Conservation (phyloP, 139 green algal genomes). For the Mesostigma viride region DNA sequence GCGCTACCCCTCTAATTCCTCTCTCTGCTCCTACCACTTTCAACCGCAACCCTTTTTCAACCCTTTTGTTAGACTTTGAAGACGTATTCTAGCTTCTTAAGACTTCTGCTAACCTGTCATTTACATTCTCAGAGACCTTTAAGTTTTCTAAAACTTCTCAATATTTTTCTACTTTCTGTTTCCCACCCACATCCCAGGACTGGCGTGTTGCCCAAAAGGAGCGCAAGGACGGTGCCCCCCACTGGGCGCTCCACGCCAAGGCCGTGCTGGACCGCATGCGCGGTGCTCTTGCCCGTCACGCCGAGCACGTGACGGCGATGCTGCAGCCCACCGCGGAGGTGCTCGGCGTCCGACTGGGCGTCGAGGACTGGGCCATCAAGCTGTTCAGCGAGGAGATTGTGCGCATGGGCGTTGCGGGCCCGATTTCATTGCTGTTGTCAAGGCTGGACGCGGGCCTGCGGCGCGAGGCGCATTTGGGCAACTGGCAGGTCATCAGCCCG, state of each 20-base stretch:
- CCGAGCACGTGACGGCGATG: neutral
- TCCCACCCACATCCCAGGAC: too few species aligned
- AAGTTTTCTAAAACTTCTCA: too few species aligned
- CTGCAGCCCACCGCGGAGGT: neutral
- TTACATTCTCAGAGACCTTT: too few species aligned
- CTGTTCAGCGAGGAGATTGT: conserved; percentile 78
- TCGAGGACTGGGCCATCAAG: conserved; percentile 75
- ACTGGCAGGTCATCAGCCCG: conserved; percentile 45
- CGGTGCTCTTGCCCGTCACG: conserved; percentile 51
- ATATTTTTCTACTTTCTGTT: too few species aligned
- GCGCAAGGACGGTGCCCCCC: neutral
- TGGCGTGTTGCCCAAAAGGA: neutral
- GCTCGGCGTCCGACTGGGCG: conserved; percentile 21
- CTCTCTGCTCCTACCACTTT: too few species aligned
- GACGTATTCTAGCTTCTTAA: too few species aligned
- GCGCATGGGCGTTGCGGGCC: conserved; percentile 33
- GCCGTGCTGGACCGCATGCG: conserved; percentile 78
- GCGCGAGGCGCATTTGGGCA: conserved; percentile 31
- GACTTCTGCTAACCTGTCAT: too few species aligned
- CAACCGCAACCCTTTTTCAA: too few species aligned
- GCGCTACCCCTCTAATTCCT: too few species aligned
- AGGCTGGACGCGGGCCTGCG: conserved; percentile 42
- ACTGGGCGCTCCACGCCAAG: conserved; percentile 45
- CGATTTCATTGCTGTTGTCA: conserved; percentile 51
- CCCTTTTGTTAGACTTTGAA: too few species aligned